These are phyloP conservation scores for Fusarium chuoi DNA, from an alignment of 2,329 filamentous ascomycete species.

Conservation along the genomic window DNA sequence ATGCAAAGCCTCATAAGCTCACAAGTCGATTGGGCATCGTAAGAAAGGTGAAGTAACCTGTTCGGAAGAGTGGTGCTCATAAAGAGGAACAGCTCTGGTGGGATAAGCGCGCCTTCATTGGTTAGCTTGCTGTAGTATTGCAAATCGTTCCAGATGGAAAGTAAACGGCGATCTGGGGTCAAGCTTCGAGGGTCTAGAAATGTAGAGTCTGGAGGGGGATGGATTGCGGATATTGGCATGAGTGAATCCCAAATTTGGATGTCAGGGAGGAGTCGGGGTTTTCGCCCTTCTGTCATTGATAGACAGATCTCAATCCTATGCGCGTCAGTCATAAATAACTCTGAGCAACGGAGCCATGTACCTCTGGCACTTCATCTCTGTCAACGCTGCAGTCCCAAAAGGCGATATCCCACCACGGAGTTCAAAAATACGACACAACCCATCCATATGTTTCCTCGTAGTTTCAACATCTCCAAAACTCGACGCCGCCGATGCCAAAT, in stretches of 20 bases:
- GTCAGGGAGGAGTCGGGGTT: rapidly evolving
- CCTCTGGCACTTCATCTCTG: neutral
- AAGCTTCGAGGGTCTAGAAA: rapidly evolving
- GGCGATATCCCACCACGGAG: neutral
- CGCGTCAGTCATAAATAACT: rapidly evolving
- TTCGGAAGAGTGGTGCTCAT: neutral
- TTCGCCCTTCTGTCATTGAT: neutral
- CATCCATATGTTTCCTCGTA: neutral
- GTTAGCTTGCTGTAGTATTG: neutral
- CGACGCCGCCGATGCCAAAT: neutral
- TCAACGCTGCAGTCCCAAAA: neutral
- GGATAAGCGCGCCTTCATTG: rapidly evolving
- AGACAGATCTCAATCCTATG: neutral
- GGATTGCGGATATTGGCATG: neutral
- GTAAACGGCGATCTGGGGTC: neutral
- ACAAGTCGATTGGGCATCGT: rapidly evolving
- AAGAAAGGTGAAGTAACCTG: neutral
- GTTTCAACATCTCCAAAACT: neutral
- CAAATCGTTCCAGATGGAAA: neutral
- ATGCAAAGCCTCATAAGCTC: neutral
- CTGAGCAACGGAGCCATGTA: rapidly evolving
- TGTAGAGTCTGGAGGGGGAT: rapidly evolving
- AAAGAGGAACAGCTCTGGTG: neutral
- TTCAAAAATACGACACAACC: neutral
- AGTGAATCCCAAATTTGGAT: neutral